Base-by-base conservation (phyloP, 768 basidiomycete species). In the Cyathus striatus region DNA sequence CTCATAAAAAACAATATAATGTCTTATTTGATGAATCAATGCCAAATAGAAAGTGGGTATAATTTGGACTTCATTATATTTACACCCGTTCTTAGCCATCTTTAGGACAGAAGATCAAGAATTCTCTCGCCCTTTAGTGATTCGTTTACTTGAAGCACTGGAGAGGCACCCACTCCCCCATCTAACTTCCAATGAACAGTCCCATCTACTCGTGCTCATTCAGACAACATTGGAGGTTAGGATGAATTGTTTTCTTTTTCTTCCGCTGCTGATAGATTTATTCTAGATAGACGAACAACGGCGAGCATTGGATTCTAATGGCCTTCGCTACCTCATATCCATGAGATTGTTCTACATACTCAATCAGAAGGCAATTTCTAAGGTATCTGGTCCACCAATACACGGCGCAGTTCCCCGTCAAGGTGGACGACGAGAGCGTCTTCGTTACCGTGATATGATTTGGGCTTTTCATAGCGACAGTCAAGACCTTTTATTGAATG, bases 401-500 rank as follows among this genome's bases (percentile, higher is more conserved):
- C 67, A 61, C 2, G 69, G 60, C 24, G 49, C 60, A 1, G 57
- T 68, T 12, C 68, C 68, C n/a, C 65, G 66, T 25, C 65, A 64
- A 48, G 73, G 77, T 30, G 80, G 75, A 22, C 72, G 78, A 52
- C 69, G 90, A 52, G 81, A 85, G 55, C 76, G 90, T n/a, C 72
- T 95, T 37, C 80, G 90, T 17, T 93, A 87, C 61, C 81, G 96
- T 24, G 95, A 99, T 60, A 90, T 97, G 69, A 74, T 97, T 21
- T 99, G 95, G 94, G 95, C 94, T 0, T 94, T 86, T 58, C 88
- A 96, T 53, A 96, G 93, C 56, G 92, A 96, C 62, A 90, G 83
- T 55, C 93, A 99, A 54, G 90, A 87, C 14, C 60, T 97, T 35
- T 62, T 99, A 4, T 60, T 96, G 41, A 68, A 73, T 21, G 81